Conservation (phyloP, 495 filamentous ascomycete genomes). For the Penicilliopsis zonata region DNA sequence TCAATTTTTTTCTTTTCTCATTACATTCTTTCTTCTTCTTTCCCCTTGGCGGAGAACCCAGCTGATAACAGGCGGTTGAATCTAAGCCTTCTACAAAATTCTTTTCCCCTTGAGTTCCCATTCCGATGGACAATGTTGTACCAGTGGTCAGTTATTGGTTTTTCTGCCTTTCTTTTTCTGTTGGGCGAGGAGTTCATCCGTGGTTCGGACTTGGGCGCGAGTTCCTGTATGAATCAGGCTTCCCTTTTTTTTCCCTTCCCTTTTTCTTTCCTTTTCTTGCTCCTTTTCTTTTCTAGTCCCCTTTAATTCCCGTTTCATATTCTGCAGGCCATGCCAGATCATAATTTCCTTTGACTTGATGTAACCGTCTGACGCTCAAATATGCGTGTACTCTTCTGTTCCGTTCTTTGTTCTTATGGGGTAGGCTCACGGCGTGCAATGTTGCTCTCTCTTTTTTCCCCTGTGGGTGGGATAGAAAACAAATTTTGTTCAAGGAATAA, state of each 20-base stretch:
- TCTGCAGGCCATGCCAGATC: slow-evolving; percentile 14
- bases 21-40: slow-evolving; percentile 3
- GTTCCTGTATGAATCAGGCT: slow-evolving; percentile 3
- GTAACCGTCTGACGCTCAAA: neutral
- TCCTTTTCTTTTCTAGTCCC: slow-evolving; percentile 1
- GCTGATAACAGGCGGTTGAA: no score
- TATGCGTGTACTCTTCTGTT: neutral
- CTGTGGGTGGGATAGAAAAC: no score
- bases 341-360: neutral
- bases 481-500: no score
- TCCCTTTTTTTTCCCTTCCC: slow-evolving; percentile 10
- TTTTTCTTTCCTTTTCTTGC: slow-evolving; percentile 8
- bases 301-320: slow-evolving; percentile 17
- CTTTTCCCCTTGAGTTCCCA: no score
- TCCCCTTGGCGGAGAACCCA: no score
- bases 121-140: no score
- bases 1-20: slow-evolving; percentile 3
- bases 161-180: slow-evolving; percentile 3
- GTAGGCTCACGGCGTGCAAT: no score
- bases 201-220: slow-evolving; percentile 11
- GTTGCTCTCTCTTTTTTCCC: no score
- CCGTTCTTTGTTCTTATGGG: no score
- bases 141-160: no score
- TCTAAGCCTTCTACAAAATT: no score
- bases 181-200: slow-evolving; percentile 9